Evolutionary conservation across 208 protist genomes (phyloP).

Genomic region (Crithidia expoeki): DNA sequence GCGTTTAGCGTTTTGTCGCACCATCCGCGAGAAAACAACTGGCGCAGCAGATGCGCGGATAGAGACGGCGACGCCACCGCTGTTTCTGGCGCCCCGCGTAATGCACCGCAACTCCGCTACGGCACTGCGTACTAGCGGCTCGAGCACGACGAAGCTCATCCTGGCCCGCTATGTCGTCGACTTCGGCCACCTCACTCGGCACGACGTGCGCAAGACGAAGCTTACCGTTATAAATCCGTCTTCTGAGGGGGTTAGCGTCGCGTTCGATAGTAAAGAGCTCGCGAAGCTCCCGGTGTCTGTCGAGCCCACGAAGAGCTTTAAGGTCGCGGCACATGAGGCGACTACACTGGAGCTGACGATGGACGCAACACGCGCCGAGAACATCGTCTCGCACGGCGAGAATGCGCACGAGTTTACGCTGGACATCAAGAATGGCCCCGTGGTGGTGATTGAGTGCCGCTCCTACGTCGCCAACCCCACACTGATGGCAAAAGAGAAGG

Average conservation of each 20-base stretch:
- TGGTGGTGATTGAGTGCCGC: constrained; percentile 79
- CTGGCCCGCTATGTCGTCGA: constrained; percentile 91
- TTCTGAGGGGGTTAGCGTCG: constrained; percentile 56
- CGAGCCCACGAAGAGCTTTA: constrained; percentile 79
- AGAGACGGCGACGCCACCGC: not conserved
- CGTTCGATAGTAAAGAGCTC: constrained; percentile 83
- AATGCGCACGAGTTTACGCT: constrained; percentile 83
- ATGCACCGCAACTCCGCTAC: constrained; percentile 64
- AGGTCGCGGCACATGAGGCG: constrained; percentile 57
- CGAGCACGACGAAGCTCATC: constrained; percentile 52
- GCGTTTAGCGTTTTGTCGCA: constrained; percentile 67
- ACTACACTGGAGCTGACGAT: constrained; percentile 64
- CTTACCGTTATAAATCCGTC: constrained; percentile 91
- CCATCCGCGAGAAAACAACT: constrained; percentile 15
- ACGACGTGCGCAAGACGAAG: constrained; percentile 71
- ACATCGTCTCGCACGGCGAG: constrained; percentile 49
- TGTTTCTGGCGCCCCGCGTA: constrained; percentile 30
- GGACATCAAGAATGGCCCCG: constrained; percentile 85
- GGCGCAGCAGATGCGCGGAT: not conserved
- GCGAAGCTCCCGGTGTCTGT: constrained; percentile 58
- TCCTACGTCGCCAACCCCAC: constrained; percentile 93
- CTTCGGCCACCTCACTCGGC: constrained; percentile 94
- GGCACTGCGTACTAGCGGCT: constrained; percentile 13
- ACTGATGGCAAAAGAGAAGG: constrained; percentile 61
- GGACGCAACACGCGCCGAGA: constrained; percentile 37